phyloP scores from a whole-genome alignment of 306 rosid species.

The Abrus precatorius region DNA sequence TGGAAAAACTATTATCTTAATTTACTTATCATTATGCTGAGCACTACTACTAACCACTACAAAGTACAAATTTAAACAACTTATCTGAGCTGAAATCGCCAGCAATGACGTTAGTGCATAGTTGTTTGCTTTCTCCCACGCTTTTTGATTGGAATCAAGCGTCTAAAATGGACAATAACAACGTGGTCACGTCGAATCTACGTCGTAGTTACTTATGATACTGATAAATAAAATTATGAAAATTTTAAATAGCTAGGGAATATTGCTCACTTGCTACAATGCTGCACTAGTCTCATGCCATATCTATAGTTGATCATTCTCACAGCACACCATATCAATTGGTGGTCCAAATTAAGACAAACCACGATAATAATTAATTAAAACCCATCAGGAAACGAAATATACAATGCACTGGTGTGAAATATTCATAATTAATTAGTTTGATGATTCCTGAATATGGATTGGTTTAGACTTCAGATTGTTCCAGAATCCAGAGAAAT shows the following conservation, averaged over 20 bases:
- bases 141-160: background rate
- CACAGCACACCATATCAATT: background rate
- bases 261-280: background rate
- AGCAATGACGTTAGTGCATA: constrained; percentile 21
- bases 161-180: constrained; percentile 13
- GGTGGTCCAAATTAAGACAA: background rate
- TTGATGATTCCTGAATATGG: background rate
- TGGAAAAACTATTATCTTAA: constrained; percentile 2
- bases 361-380: background rate
- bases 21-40: background rate
- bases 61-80: constrained; percentile 12
- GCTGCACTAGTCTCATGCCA: background rate
- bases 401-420: background rate
- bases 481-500: constrained; percentile 16
- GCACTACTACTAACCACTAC: constrained; percentile 19
- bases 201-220: background rate
- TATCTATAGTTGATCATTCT: background rate
- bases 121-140: background rate
- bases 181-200: constrained; percentile 37
- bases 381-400: background rate
- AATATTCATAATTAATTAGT: constrained; percentile 7
- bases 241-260: background rate
- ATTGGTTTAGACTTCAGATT: constrained; percentile 29
- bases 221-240: constrained; percentile 4
- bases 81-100: background rate